phyloP scores from a whole-genome alignment of 495 filamentous ascomycete species.

The Hypoxylon lenormandii region DNA sequence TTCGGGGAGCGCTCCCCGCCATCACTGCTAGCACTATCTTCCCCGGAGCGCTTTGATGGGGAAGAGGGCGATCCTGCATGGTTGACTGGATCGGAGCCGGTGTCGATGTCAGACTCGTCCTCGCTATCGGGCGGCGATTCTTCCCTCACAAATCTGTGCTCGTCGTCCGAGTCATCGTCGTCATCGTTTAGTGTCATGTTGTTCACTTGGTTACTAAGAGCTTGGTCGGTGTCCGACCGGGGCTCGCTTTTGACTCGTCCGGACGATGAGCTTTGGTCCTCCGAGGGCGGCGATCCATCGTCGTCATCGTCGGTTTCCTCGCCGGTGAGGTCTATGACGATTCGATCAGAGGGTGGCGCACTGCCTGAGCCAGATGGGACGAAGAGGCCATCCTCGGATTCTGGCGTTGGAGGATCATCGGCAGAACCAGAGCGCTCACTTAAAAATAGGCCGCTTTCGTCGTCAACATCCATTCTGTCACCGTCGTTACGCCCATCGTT shows the following conservation, averaged over 20 bases:
- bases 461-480: conserved; percentile 7
- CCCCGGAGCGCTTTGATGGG: conserved; percentile 2
- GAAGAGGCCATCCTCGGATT: not conserved
- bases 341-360: not conserved
- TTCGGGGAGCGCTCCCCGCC: not conserved
- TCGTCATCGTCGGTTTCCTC: not conserved
- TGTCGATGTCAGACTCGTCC: not conserved
- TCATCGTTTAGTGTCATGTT: not conserved
- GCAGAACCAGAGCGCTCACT: conserved; percentile 3
- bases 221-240: not conserved
- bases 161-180: not conserved
- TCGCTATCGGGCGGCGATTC: conserved; percentile 22
- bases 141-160: not conserved
- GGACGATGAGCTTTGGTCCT: not conserved
- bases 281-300: not conserved
- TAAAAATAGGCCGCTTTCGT: conserved; percentile 15
- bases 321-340: conserved; percentile 12
- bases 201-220: not conserved
- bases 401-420: not conserved
- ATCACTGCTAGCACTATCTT: not conserved
- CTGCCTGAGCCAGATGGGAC: not conserved
- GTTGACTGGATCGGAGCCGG: too few species aligned
- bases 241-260: not conserved
- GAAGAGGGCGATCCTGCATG: not conserved
- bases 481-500: too few species aligned